Base-by-base conservation (phyloP, 495 filamentous ascomycete genomes). In the Aspergillus diversus region DNA sequence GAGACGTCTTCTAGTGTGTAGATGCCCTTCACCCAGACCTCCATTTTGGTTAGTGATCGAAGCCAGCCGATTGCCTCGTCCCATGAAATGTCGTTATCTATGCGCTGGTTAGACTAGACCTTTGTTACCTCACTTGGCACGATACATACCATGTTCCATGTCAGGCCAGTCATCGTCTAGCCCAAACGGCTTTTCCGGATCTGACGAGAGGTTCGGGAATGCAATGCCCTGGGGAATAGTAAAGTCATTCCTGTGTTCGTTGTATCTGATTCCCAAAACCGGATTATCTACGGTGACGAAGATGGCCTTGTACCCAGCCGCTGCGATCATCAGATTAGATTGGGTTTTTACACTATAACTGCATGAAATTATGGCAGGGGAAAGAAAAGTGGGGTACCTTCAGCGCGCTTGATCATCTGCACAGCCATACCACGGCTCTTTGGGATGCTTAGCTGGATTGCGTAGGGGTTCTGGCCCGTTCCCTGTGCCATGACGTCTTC, bases 201-300 rank as follows among this genome's bases (percentile, higher is more conserved):
- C 46, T 3, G 12, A 8, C 13, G 46, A n/a, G 5, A 76, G 72
- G 56, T 76, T 76, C 1, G 75, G 75, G 51, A 53, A 75, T 1
- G 55, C 50, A 66, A 75, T 70, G 56, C 73, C 71, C 11, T 68
- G 69, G 0, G 81, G 81, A 3, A 81, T 60, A 7, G 66, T 64
- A 60, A 78, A 84, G 15, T 77, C 67, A 46, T 84, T 80, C 13
- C 80, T 70, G 31, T 75, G 78, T 61, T 84, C 79, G 33, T 76
- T 73, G 27, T 80, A 67, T 3, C 77, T 72, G 51, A 87, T 88
- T 0, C 87, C 88, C 6, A 97, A 84, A 66, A 96, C 89, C 4
- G 95, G 94, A n/a, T 90, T 91, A 71, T 98, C 95, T 34, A 97
- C 93, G 0, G 93, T 95, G 71, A 98, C 90, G 78, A 97, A 96